Evolutionary conservation across 176 grass and related monocot species (phyloP).

Genomic region (Cenchrus purpureus): DNA sequence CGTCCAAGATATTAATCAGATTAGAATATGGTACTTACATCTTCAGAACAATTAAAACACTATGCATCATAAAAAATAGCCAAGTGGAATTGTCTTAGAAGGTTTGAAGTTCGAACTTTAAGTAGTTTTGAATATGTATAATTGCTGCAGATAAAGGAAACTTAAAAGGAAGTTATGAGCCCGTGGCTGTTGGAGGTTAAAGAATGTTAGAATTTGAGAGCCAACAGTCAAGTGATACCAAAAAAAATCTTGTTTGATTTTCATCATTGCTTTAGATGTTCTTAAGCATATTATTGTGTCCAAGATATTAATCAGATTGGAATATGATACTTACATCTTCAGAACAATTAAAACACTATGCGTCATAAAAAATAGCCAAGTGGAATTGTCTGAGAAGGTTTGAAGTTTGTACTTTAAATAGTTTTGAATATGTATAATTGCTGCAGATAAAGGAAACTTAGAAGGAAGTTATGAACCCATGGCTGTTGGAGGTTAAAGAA

Average conservation of each 20-base stretch:
- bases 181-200: neutral
- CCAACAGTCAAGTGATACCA: neutral
- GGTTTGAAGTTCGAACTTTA: neutral
- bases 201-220: conserved; percentile 13
- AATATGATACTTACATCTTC: neutral
- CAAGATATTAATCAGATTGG: neutral
- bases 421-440: neutral
- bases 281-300: neutral
- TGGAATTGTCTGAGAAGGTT: neutral
- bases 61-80: neutral
- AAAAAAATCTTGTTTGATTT: conserved; percentile 16
- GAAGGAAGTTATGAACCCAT: neutral
- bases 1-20: neutral
- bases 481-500: conserved; percentile 5
- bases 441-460: neutral
- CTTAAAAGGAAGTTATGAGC: neutral
- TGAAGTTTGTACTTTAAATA: neutral
- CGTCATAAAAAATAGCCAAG: neutral
- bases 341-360: conserved; percentile 3
- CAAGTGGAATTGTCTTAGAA: neutral
- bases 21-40: too few relatives aligned
- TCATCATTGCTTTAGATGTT: neutral
- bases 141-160: neutral
- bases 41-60: too few relatives aligned
- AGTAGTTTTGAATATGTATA: neutral